Conservation (phyloP, 441 rosid genomes). For the Biscutella laevigata region DNA sequence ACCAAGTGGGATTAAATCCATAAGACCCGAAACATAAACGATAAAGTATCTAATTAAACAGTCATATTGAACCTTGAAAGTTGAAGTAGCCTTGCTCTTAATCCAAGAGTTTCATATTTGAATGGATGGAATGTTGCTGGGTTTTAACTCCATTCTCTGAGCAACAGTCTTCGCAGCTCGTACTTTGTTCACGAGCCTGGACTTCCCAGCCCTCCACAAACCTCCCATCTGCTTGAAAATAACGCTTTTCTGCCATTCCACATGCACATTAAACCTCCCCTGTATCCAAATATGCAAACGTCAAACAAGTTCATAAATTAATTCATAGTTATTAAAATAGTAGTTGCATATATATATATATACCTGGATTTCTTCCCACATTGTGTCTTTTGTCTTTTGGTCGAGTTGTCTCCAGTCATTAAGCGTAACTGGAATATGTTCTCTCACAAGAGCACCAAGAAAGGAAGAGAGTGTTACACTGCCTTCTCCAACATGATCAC, state of each 20-base stretch:
- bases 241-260: neutral
- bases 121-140: neutral
- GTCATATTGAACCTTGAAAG: neutral
- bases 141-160: neutral
- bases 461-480: neutral
- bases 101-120: neutral
- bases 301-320: neutral
- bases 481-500: neutral
- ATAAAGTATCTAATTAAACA: no score
- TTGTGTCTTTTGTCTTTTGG: neutral
- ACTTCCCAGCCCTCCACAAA: neutral
- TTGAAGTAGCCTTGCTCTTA: neutral
- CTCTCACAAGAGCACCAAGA: neutral
- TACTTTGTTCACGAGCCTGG: neutral
- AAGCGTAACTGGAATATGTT: neutral
- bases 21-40: no score
- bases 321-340: neutral
- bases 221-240: neutral
- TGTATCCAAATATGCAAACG: neutral
- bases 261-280: neutral
- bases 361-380: neutral
- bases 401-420: neutral
- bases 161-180: neutral
- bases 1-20: neutral
- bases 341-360: neutral